phyloP scores from a whole-genome alignment of 2,329 filamentous ascomycete genomes.

The Lizonia empirigonia region DNA sequence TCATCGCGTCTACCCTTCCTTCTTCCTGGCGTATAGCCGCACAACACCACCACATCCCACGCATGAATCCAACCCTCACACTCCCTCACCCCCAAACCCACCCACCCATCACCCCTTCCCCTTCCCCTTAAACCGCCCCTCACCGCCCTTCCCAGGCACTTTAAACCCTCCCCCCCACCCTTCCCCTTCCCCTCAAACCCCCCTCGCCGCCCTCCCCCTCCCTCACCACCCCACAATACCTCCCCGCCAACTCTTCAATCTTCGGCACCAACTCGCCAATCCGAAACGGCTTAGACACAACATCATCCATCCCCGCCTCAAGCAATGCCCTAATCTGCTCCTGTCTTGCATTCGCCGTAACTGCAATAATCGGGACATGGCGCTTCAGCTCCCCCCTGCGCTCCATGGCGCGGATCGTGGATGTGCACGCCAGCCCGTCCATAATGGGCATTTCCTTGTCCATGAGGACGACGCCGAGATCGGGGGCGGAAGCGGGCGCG shows the following conservation, averaged over 20 bases:
- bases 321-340: constrained; percentile 50
- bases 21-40: no score
- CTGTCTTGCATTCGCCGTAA: constrained; percentile 50
- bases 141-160: no score
- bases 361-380: constrained; percentile 51
- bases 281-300: constrained; percentile 58
- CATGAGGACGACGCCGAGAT: constrained; percentile 46
- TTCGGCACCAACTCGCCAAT: constrained; percentile 58
- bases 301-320: constrained; percentile 54
- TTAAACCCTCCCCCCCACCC: no score
- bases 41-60: no score
- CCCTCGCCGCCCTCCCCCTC: constrained; percentile 1
- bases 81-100: no score
- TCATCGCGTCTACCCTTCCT: no score
- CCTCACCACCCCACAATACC: constrained; percentile 18
- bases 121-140: no score
- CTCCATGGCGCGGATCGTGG: constrained; percentile 47
- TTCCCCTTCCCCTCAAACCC: no score
- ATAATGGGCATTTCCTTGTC: constrained; percentile 52
- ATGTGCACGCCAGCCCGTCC: constrained; percentile 49
- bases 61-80: no score
- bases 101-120: no score
- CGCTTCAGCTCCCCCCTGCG: constrained; percentile 38
- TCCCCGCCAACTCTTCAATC: constrained; percentile 54
- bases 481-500: constrained; percentile 25